A percentile compares a stretch with the other conserved stretches of the same genome.
Evolutionary conservation across 352 stramenopile species (phyloP).

Genomic region (Phytophthora sp.): DNA sequence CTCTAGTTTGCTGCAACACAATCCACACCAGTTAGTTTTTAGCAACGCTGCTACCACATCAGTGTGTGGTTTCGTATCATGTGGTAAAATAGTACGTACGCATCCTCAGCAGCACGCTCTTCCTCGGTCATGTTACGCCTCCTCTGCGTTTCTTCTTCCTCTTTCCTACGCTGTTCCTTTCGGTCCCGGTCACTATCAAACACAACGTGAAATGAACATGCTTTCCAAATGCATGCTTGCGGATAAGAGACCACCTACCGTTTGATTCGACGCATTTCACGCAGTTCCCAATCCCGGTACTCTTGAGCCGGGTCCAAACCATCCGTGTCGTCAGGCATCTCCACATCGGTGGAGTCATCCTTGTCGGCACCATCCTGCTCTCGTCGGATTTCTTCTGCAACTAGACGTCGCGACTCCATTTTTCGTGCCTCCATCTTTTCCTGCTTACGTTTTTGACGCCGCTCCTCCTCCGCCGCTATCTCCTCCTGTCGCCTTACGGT

Average conservation of each 20-base stretch:
- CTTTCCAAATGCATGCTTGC: neutral
- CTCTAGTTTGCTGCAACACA: conserved; percentile 70
- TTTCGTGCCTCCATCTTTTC: conserved; percentile 73
- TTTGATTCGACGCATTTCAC: conserved; percentile 94
- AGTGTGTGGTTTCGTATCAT: too few species aligned
- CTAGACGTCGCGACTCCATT: conserved; percentile 71
- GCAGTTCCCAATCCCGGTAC: conserved; percentile 94
- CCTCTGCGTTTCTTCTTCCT: conserved; percentile 89
- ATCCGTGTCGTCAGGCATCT: conserved; percentile 92
- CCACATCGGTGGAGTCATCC: conserved; percentile 66
- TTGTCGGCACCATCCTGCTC: conserved; percentile 60
- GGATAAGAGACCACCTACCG: conserved; percentile 42
- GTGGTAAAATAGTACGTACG: too few species aligned
- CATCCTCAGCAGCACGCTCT: conserved; percentile 93
- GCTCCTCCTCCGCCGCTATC: conserved; percentile 74
- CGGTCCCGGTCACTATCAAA: conserved; percentile 78
- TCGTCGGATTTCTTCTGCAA: conserved; percentile 76
- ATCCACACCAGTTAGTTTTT: too few species aligned
- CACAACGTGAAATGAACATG: conserved; percentile 8
- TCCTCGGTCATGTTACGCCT: conserved; percentile 96
- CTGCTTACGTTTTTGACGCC: conserved; percentile 53
- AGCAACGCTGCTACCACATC: too few species aligned
- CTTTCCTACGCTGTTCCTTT: conserved; percentile 75
- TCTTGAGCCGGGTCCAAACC: conserved; percentile 89
- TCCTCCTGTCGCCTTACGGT: conserved; percentile 87